Percentiles rank a stretch among this genome's conserved stretches.
Conservation (phyloP, 2,329 filamentous ascomycete species). For the Uncinocarpus reesii region DNA sequence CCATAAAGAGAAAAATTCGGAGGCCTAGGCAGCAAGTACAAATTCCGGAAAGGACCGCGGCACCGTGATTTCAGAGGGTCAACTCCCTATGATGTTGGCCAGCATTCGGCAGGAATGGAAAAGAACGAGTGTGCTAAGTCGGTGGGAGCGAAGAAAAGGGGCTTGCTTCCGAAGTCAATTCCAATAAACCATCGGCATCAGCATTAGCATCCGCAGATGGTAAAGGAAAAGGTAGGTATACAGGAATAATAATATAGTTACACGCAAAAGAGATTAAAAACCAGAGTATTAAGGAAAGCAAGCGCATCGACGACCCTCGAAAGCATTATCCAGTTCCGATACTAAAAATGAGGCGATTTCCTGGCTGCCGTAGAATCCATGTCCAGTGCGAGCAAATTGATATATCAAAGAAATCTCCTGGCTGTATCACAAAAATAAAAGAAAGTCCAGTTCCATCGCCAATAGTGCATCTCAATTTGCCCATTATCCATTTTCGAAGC, state of each 20-base stretch:
- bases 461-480: not conserved
- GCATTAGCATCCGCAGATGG: not conserved
- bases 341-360: not conserved
- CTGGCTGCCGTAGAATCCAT: not conserved
- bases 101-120: not conserved
- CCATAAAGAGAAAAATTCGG: too few species aligned
- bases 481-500: not conserved
- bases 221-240: constrained; percentile 1
- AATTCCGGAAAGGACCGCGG: not conserved
- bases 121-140: not conserved
- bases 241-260: constrained; percentile 13
- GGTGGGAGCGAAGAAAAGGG: not conserved
- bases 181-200: not conserved
- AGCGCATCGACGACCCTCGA: not conserved
- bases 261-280: not conserved
- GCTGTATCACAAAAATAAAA: constrained; percentile 3
- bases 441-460: not conserved
- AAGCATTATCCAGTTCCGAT: not conserved
- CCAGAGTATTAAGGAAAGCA: not conserved
- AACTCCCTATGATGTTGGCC: not conserved
- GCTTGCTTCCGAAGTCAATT: not conserved
- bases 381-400: not conserved
- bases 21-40: too few species aligned
- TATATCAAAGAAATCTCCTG: not conserved
- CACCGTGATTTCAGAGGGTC: not conserved